Conservation (phyloP, 2,329 filamentous ascomycete genomes). For the Colletotrichum noveboracense region DNA sequence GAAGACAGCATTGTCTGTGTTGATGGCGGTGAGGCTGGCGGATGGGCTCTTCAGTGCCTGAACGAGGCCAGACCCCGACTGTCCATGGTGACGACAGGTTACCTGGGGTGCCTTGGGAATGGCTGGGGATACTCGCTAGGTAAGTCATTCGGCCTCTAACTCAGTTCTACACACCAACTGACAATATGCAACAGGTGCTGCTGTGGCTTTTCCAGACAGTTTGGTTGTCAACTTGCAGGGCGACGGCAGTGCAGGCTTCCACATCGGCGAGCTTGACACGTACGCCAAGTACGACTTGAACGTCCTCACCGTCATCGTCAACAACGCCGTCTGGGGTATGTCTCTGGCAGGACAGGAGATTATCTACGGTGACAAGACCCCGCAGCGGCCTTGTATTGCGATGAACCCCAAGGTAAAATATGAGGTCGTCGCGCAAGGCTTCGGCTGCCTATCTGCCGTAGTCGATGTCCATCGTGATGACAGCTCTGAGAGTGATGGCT, state of each 20-base stretch:
- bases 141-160: neutral
- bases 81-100: neutral
- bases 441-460: neutral
- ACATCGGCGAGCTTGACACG: conserved; percentile 9
- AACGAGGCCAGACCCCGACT: neutral
- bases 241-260: conserved; percentile 1
- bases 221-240: conserved; percentile 4
- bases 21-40: neutral
- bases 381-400: conserved; percentile 1
- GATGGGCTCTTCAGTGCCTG: neutral
- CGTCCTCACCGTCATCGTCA: neutral
- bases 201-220: neutral
- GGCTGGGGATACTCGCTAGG: conserved; percentile 7
- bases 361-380: neutral
- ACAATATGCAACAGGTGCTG: neutral
- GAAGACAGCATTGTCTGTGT: neutral
- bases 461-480: neutral
- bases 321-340: conserved; percentile 12
- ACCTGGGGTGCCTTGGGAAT: neutral
- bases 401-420: conserved; percentile 5
- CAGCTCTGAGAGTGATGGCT: neutral
- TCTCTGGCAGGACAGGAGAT: conserved; percentile 5
- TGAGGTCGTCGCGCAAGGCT: neutral
- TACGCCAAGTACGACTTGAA: conserved; percentile 3
- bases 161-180: neutral